Evolutionary conservation across 768 basidiomycete genomes (phyloP).

Genomic region (Suillus plorans): DNA sequence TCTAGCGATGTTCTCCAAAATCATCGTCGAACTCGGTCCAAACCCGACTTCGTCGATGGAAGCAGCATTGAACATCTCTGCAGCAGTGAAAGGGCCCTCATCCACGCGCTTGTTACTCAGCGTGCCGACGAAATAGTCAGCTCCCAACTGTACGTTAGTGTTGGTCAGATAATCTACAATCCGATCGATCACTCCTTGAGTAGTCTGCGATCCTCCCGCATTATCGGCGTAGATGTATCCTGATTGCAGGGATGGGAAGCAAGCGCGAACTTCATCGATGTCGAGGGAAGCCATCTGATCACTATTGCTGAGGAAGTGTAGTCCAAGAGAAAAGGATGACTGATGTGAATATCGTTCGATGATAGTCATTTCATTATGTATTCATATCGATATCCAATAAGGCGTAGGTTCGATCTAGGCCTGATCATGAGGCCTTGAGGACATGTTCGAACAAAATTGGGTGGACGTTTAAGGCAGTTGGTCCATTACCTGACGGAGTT

Average conservation of each 20-base stretch:
- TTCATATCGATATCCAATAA: neutral
- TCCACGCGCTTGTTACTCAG: slow-evolving; percentile 50
- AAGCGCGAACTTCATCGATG: slow-evolving; percentile 50
- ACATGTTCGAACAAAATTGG: too few species aligned
- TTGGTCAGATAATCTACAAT: slow-evolving; percentile 68
- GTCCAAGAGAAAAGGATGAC: neutral
- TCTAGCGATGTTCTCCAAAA: slow-evolving; percentile 67
- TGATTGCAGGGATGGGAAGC: slow-evolving; percentile 59
- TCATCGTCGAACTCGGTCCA: slow-evolving; percentile 64
- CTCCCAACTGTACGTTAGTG: slow-evolving; percentile 75
- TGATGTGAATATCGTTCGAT: neutral
- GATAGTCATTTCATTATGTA: neutral
- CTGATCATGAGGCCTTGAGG: neutral
- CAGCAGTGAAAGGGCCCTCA: slow-evolving; percentile 50
- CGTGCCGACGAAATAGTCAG: slow-evolving; percentile 61
- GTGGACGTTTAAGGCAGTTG: too few species aligned
- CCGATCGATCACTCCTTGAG: slow-evolving; percentile 52
- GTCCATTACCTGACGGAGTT: too few species aligned
- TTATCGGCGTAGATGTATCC: slow-evolving; percentile 75
- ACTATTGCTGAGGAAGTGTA: neutral
- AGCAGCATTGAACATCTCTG: slow-evolving; percentile 63
- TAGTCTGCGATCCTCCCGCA: slow-evolving; percentile 71
- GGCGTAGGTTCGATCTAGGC: neutral
- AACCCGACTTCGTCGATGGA: slow-evolving; percentile 64
- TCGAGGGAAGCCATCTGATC: slow-evolving; percentile 36